Percentiles rank a stretch among this genome's conserved stretches.
Conservation (phyloP, 345 rosid species). For the Heritiera littoralis region DNA sequence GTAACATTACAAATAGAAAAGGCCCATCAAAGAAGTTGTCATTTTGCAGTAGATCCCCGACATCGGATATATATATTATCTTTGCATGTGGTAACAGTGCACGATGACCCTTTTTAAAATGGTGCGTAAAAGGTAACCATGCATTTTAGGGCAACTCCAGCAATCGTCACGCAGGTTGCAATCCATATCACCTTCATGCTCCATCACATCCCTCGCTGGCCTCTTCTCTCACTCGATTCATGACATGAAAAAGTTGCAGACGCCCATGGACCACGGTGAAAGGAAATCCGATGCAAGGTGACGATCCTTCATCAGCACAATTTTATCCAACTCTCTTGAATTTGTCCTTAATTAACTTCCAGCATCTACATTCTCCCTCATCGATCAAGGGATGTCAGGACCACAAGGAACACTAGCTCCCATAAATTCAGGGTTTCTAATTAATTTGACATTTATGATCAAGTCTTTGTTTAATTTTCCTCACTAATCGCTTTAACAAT, state of each 20-base stretch:
- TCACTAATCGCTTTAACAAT: neutral
- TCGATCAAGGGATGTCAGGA: constrained; percentile 1
- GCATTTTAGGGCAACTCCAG: constrained; percentile 22
- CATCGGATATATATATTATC: constrained; percentile 32
- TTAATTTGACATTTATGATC: neutral
- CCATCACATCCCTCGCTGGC: neutral
- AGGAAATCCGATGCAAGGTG: neutral
- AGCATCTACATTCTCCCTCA: neutral
- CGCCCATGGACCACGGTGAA: constrained; percentile 25
- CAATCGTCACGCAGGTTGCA: constrained; percentile 11
- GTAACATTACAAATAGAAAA: constrained; percentile 24
- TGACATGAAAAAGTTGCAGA: neutral
- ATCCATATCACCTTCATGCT: constrained; percentile 18
- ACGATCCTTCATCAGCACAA: constrained; percentile 12
- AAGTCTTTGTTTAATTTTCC: neutral
- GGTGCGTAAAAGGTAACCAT: constrained; percentile 26
- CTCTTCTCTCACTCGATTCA: neutral
- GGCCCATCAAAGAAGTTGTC: constrained; percentile 31
- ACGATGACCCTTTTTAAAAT: constrained; percentile 19
- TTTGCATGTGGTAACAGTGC: constrained; percentile 26
- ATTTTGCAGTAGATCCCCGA: constrained; percentile 42
- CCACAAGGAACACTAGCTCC: neutral
- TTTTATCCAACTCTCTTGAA: constrained; percentile 13
- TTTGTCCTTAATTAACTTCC: neutral
- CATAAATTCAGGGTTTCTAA: neutral